Percentiles rank a stretch among this genome's conserved stretches.
phyloP scores from a whole-genome alignment of 768 basidiomycete species.

The Cystofilobasidium ferigula region DNA sequence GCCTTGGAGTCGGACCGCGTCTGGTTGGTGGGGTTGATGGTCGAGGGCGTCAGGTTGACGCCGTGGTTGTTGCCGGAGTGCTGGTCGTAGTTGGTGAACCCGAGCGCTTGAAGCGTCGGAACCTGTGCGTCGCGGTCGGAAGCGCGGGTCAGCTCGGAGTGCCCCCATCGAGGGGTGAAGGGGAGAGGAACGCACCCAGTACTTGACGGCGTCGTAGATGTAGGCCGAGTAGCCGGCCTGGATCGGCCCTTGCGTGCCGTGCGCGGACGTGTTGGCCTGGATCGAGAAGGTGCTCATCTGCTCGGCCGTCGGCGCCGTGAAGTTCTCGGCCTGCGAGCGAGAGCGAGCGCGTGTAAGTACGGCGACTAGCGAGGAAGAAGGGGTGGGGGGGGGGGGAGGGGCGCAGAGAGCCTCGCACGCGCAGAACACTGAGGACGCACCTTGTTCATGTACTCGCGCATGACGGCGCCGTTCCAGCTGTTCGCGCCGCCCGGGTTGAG shows the following conservation, averaged over 20 bases:
- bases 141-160: background rate
- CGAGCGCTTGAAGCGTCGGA: background rate
- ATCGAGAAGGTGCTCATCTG: conserved; percentile 44
- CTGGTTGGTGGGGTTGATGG: conserved; percentile 55
- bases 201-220: conserved; percentile 46
- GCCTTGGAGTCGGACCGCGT: conserved; percentile 57
- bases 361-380: background rate
- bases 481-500: conserved; percentile 34
- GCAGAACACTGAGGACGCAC: too few relatives aligned
- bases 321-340: conserved; percentile 44
- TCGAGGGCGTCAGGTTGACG: conserved; percentile 46
- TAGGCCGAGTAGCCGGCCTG: conserved; percentile 41
- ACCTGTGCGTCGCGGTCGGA: conserved; percentile 34
- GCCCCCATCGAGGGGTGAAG: conserved; percentile 30
- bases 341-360: background rate
- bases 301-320: conserved; percentile 45
- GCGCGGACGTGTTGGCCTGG: conserved; percentile 42
- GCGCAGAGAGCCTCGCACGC: too few relatives aligned
- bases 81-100: conserved; percentile 13
- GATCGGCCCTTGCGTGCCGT: conserved; percentile 49
- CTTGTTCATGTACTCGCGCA: conserved; percentile 36
- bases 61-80: conserved; percentile 27
- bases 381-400: conserved; percentile 43
- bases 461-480: conserved; percentile 34
- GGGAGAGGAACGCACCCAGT: conserved; percentile 44